Evolutionary conservation across 1,139 yeast species (phyloP), one percentile per base, ranked within the genome.

Genomic region (Diutina rugosa): DNA sequence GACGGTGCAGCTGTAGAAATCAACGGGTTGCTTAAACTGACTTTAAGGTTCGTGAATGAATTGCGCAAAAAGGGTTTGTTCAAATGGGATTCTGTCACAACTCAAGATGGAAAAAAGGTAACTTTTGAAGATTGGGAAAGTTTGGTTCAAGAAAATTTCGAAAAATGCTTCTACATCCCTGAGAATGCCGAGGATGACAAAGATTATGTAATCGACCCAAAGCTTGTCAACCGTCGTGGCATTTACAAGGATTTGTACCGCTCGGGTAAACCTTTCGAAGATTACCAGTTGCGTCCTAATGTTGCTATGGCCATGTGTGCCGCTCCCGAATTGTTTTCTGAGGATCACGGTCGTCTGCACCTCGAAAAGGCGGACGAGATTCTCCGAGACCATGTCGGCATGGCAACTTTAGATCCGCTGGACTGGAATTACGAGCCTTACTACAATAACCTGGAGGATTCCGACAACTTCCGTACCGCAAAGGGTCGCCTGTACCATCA

Each of bases 401-500:
- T 91, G 87, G 80, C 84, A 53, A 93, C 99, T 0, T 77, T 93
- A 60, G 99, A 93, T 67, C 98, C 99, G 5, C 79, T 84, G 21
- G 99, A 93, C 71, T 80, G 84, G 74, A 90, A 93, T 69, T 93
- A 93, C 69, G 79, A 95, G 59, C 99, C 99, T 1, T 81, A 88
- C 72, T 93, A 93, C 70, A 74, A 76, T 63, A 93, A 93, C 67
- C 73, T 91, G 55, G 85, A 81, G 55, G 98, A 93, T 65, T 82
- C 81, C 56, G 81, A 79, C 8, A 97, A 93, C 68, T 93, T 90
- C 75, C 90, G 95, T 1, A 90, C 98, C 0, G 78, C 98, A 6
- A 90, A 90, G 70, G 99, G 99, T 21, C 80, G 98, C 64, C 93
- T 93, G 70, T 93, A 93, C 69, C 99, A 93, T 69, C 98, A 93